A percentile compares a stretch with the other conserved stretches of the same genome.
Conservation (phyloP, 768 basidiomycete genomes). For the Thelephora aurantiotincta region DNA sequence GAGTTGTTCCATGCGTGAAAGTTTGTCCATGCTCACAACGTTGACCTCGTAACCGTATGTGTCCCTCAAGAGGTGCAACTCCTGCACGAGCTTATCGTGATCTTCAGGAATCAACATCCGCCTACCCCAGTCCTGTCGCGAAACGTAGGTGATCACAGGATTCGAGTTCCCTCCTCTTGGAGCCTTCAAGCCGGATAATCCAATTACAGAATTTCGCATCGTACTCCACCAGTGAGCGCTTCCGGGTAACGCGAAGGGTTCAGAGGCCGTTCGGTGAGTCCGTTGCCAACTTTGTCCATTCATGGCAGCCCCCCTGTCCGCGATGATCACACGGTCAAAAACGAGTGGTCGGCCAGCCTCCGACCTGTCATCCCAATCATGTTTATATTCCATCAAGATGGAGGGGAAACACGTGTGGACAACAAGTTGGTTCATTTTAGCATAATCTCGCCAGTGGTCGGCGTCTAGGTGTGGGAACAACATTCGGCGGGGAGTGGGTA, state of each 20-base stretch:
- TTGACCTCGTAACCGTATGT: constrained; percentile 77
- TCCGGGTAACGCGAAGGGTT: constrained; percentile 62
- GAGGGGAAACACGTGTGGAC: constrained; percentile 72
- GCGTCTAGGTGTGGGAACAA: constrained; percentile 65
- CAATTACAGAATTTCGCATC: constrained; percentile 56
- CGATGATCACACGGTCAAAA: constrained; percentile 78
- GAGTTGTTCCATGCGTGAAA: constrained; percentile 72
- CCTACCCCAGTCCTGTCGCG: constrained; percentile 78
- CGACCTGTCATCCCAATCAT: constrained; percentile 75
- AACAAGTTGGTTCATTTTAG: constrained; percentile 83
- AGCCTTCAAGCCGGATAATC: constrained; percentile 47
- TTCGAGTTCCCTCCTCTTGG: constrained; percentile 20
- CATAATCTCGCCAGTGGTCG: constrained; percentile 82
- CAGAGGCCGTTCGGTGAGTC: constrained; percentile 65
- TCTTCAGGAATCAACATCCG: constrained; percentile 65
- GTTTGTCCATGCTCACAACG: constrained; percentile 71
- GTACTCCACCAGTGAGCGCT: constrained; percentile 79
- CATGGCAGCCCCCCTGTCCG: constrained; percentile 80
- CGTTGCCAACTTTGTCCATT: constrained; percentile 46
- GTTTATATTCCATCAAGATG: constrained; percentile 60
- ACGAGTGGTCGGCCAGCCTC: constrained; percentile 57
- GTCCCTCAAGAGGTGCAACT: constrained; percentile 55
- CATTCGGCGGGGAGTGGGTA: constrained; percentile 63
- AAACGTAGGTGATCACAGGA: constrained; percentile 88
- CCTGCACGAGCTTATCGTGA: constrained; percentile 67